Evolutionary conservation across 148 eudicot genomes (phyloP), one percentile per base, ranked within the genome.

Genomic region (Camellia lanceoleosa): DNA sequence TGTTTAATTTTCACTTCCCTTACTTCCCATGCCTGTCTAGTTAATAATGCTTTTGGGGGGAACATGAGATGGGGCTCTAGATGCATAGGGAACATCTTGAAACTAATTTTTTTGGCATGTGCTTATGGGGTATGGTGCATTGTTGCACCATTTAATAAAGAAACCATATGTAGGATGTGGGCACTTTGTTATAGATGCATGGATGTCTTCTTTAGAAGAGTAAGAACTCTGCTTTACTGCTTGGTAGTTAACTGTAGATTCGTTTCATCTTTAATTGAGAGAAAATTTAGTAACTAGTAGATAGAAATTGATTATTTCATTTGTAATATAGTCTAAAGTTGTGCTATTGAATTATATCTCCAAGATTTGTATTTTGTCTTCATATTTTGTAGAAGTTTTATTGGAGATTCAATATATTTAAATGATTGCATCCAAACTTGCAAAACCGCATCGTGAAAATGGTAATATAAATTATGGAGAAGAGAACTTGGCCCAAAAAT

Each of bases 11-110:
- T 54, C 71, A 64, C 16, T 61, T 18, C 16, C 69, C 0, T 51
- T 69, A 30, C 75, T n/a, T 71, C 18, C n/a, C 38, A 63, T 43
- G 4, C n/a, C 80, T 81, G 47, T 64, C 60, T 63, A 9, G 23
- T 63, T 64, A 14, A 30, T 63, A 14, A 30, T 63, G 15, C 12
- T 64, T 16, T 2, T 30, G 1, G 9, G 70, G 70, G 64, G 42
- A 9, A 12, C 5, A 5, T n/a, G 12, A 13, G 52, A 49, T 49
- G 30, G n/a, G 74, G 74, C 56, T 43, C 5, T 70, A 70, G 74
- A 46, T 70, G 52, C 1, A n/a, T 10, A 16, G 38, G 8, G 68
- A 65, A 65, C 68, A 11, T 16, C 65, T 61, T 42, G 23, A 4
- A 1, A 20, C 12, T 23, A 14, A 71, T n/a, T 47, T 19, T 30